Base-by-base conservation (phyloP, 306 rosid genomes). In the Aeschynomene evenia region DNA sequence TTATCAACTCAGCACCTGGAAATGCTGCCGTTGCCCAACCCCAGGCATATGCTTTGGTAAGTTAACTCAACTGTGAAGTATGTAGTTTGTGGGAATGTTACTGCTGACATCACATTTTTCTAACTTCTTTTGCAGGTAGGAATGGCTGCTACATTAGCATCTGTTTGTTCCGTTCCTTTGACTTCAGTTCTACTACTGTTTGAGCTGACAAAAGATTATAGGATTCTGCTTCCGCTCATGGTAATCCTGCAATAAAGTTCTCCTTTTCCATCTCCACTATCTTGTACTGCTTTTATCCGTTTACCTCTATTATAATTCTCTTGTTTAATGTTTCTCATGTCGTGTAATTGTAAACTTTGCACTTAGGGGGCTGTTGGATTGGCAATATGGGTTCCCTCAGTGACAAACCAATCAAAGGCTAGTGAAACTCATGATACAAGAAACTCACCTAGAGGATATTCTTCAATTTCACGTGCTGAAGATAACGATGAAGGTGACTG, bases 301-400 rank as follows among this genome's bases (percentile, higher is more conserved):
- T 10, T n/a, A 14, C 52, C 52, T 70, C 29, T 59, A 24, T 40
- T 71, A 16, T 22, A 29, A 19, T 52, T 4, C 39, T 62, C 23
- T 51, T 77, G 31, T 31, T 81, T 70, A 49, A 20, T 19, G 43
- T 67, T n/a, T 62, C 11, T 52, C 49, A 9, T 33, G 14, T 42
- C 68, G 9, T 69, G 21, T 73, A 36, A 57, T 53, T 50, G 65
- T 54, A 48, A 64, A 69, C 36, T 58, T 21, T 82, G 60, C 34
- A 22, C 68, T 51, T 75, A 94, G 99, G 99, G 97, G 9, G 99
- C 99, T 40, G 99, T 94, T 84, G 97, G 99, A 72, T 85, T 94
- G 87, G 99, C 99, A 72, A 94, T 94, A 75, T 94, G 99, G 99
- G 99, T 94, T 69, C 99, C 99, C 70, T 89, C 99, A 19, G 96